phyloP scores from a whole-genome alignment of 306 rosid genomes.

The Crotalaria pallida region DNA sequence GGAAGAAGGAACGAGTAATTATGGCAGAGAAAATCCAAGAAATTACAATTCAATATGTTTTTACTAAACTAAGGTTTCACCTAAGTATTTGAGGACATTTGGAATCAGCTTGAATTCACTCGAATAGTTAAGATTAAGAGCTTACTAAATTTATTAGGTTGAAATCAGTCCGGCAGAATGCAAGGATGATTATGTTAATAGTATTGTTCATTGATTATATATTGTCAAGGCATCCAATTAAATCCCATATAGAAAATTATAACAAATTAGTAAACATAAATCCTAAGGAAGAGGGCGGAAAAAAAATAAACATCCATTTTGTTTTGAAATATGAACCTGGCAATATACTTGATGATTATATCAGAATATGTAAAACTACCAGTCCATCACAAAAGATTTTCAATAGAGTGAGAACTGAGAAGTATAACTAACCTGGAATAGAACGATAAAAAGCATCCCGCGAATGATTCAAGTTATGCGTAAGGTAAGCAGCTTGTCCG shows the following conservation, averaged over 20 bases:
- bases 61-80: neutral
- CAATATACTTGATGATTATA: neutral
- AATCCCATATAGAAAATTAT: neutral
- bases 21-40: neutral
- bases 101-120: conserved; percentile 1
- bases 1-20: neutral
- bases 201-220: neutral
- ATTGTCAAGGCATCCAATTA: neutral
- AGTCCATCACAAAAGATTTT: neutral
- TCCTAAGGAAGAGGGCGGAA: neutral
- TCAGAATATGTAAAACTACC: neutral
- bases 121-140: neutral
- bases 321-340: neutral
- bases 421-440: conserved; percentile 72
- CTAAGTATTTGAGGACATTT: neutral
- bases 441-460: conserved; percentile 71
- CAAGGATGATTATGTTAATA: neutral
- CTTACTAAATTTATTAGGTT: neutral
- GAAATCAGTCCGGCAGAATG: neutral
- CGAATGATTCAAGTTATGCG: conserved; percentile 46
- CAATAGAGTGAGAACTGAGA: neutral
- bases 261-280: neutral
- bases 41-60: neutral
- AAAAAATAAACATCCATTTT: neutral
- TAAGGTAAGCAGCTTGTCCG: conserved; percentile 96